Conservation (phyloP, 805 yeast genomes). For the Starmerella davenportii region DNA sequence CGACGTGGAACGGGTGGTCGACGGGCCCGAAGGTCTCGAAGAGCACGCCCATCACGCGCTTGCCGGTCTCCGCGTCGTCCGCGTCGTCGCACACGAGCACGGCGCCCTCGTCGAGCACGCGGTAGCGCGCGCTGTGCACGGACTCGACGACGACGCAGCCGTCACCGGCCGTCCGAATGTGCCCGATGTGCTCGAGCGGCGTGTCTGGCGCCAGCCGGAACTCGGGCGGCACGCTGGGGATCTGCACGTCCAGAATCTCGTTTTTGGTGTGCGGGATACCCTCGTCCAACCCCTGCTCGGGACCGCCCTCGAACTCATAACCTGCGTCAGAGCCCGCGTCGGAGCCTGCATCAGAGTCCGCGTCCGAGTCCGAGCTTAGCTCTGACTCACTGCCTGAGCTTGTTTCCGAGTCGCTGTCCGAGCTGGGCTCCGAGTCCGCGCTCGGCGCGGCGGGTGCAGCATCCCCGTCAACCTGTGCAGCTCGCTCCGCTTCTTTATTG, state of each 20-base stretch:
- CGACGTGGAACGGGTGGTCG: conserved; percentile 62
- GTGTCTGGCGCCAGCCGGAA: conserved; percentile 41
- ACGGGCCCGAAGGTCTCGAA: conserved; percentile 84
- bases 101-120: conserved; percentile 62
- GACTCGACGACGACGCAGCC: conserved; percentile 57
- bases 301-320: conserved; percentile 8
- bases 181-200: conserved; percentile 57
- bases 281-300: conserved; percentile 5
- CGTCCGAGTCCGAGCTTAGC: background rate
- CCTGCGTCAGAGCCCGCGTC: conserved; percentile 6
- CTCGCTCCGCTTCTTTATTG: too few species aligned
- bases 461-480: too few species aligned
- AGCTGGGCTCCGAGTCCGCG: too few species aligned
- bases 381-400: too few species aligned
- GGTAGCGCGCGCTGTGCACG: conserved; percentile 58
- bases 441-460: too few species aligned
- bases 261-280: conserved; percentile 60
- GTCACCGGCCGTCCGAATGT: conserved; percentile 50
- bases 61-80: conserved; percentile 29
- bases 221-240: conserved; percentile 49
- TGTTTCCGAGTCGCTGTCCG: background rate
- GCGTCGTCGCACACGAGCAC: conserved; percentile 35
- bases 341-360: background rate
- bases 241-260: conserved; percentile 51
- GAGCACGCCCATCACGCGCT: conserved; percentile 52